Evolutionary conservation across 805 yeast species (phyloP).

Genomic region (Danielozyma ontarioensis): DNA sequence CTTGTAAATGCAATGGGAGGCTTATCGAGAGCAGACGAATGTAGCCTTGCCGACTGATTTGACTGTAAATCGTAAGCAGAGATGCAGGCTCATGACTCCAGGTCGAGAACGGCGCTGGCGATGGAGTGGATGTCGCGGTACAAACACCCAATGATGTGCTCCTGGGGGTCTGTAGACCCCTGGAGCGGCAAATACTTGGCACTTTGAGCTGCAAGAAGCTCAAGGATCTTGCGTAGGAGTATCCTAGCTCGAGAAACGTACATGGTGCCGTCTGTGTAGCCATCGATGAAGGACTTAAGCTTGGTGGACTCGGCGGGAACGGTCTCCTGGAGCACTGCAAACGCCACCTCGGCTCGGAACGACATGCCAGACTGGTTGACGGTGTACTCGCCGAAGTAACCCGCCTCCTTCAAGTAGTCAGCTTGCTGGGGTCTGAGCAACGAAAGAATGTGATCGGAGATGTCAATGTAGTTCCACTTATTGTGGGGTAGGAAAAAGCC

Average conservation of each 20-base stretch:
- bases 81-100: too few relatives aligned
- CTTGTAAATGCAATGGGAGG: too few relatives aligned
- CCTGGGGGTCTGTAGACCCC: too few relatives aligned
- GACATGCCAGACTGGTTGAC: conserved; percentile 51
- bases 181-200: too few relatives aligned
- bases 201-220: too few relatives aligned
- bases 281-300: conserved; percentile 38
- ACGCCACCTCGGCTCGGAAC: conserved; percentile 70
- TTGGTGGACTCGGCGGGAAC: conserved; percentile 25
- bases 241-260: conserved; percentile 12
- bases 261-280: conserved; percentile 42
- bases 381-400: conserved; percentile 74
- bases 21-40: too few relatives aligned
- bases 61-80: too few relatives aligned
- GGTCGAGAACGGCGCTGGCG: too few relatives aligned
- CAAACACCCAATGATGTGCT: too few relatives aligned
- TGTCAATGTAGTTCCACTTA: conserved; percentile 66
- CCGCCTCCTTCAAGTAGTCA: conserved; percentile 43
- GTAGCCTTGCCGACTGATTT: too few relatives aligned
- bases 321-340: conserved; percentile 49
- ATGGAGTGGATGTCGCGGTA: too few relatives aligned
- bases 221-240: not conserved
- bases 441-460: conserved; percentile 40
- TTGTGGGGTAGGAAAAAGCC: conserved; percentile 66
- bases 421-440: conserved; percentile 33